These are phyloP conservation scores for Lipomyces sp. DNA, from an alignment of 805 yeast species.

Conservation along the genomic window DNA sequence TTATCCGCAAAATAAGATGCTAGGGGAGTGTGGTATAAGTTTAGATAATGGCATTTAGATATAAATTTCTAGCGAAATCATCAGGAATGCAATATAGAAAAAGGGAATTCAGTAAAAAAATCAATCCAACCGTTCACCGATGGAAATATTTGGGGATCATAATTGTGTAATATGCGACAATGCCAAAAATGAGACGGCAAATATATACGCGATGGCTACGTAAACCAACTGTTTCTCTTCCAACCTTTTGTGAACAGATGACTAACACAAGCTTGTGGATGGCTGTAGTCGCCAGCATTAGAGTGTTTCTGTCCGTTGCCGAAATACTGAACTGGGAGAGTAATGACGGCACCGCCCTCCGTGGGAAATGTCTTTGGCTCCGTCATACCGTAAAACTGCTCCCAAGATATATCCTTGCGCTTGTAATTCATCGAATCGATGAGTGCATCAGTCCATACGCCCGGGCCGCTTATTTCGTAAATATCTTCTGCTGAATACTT, in stretches of 20 bases:
- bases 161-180: neutral
- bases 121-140: neutral
- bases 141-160: neutral
- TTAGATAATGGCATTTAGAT: no score
- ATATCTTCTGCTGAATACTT: constrained; percentile 26
- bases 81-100: neutral
- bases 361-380: constrained; percentile 18
- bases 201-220: neutral
- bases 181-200: neutral
- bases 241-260: constrained; percentile 26
- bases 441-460: constrained; percentile 35
- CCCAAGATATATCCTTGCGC: constrained; percentile 32
- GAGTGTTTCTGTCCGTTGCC: constrained; percentile 37
- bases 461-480: constrained; percentile 32
- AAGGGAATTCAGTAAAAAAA: neutral
- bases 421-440: constrained; percentile 29
- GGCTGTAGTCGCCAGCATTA: constrained; percentile 27
- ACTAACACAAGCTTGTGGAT: constrained; percentile 31
- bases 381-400: constrained; percentile 15
- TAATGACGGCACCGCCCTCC: constrained; percentile 27
- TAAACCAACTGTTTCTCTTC: constrained; percentile 26
- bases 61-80: neutral
- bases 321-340: constrained; percentile 29
- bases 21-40: no score
- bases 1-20: neutral